Evolutionary conservation across 805 yeast genomes (phyloP).

Genomic region (Cyberlindnera sargentensis): DNA sequence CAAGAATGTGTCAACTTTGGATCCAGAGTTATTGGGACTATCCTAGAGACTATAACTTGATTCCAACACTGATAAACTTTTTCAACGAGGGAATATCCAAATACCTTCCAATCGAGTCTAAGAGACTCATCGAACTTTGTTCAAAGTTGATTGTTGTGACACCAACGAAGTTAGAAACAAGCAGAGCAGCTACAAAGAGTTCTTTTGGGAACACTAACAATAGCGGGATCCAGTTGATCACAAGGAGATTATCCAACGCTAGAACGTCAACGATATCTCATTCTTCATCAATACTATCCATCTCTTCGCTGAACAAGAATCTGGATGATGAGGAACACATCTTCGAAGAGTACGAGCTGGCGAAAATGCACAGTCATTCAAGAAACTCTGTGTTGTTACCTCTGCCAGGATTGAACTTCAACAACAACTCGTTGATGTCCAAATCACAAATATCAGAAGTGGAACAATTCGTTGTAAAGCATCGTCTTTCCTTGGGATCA

Average conservation of each 20-base stretch:
- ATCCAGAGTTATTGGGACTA: slow-evolving; percentile 84
- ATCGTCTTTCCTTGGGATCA: slow-evolving; percentile 40
- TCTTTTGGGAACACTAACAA: slow-evolving; percentile 10
- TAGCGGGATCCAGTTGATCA: slow-evolving; percentile 39
- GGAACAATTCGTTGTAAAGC: slow-evolving; percentile 44
- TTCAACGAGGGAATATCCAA: slow-evolving; percentile 69
- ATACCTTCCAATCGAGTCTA: slow-evolving; percentile 58
- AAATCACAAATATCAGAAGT: slow-evolving; percentile 26
- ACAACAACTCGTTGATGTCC: slow-evolving; percentile 18
- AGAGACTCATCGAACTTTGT: slow-evolving; percentile 52
- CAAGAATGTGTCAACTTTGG: slow-evolving; percentile 74
- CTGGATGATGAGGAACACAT: slow-evolving; percentile 35
- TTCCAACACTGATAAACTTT: slow-evolving; percentile 69
- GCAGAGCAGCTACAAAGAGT: slow-evolving; percentile 8
- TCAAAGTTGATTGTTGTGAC: slow-evolving; percentile 53
- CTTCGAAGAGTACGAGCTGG: slow-evolving; percentile 52
- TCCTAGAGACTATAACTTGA: slow-evolving; percentile 46
- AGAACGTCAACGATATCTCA: slow-evolving; percentile 30
- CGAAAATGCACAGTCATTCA: slow-evolving; percentile 34
- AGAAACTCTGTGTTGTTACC: slow-evolving; percentile 33
- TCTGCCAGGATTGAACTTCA: slow-evolving; percentile 19
- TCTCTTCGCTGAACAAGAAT: slow-evolving; percentile 23
- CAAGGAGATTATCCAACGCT: slow-evolving; percentile 35
- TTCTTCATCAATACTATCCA: slow-evolving; percentile 26
- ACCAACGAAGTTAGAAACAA: slow-evolving; percentile 34